Base-by-base conservation (phyloP, 345 rosid genomes). In the Triadica sebifera region DNA sequence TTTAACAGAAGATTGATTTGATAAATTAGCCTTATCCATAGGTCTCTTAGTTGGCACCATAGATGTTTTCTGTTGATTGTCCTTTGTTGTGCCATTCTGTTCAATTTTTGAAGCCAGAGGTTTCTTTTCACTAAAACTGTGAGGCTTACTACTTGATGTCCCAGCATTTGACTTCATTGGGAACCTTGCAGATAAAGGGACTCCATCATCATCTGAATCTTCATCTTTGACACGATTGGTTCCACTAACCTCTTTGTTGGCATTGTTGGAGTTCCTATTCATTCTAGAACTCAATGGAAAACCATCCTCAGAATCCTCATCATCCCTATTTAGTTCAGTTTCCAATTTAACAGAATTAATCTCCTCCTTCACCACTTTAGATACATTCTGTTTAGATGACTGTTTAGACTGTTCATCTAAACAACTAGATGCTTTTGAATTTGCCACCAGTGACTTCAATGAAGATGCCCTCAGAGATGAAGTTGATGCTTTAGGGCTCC, bases 181-280 rank as follows among this genome's bases (percentile, higher is more conserved):
- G 65, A 84, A 22, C 84, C 86, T 87, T 4, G 81, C 73, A 15
- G 93, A 85, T 75, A 96, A 78, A 62, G 97, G 91, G 71, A 72
- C 77, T 52, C 87, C 91, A 86, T 95, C 99, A 75, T 93, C 98
- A 77, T 91, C 98, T 25, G 95, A 86, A 72, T 87, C 93, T 38
- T 90, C 97, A 75, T 70, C 29, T 74, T 74, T 77, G 64, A 70
- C 77, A 72, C 61, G 70, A 67, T 15, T 64, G 70, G 76, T 76
- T 22, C 80, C 70, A 70, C 72, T 77, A 19, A 45, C 81, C 62
- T 71, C 86, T 79, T 86, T 84, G 19, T 66, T 80, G 69, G 71
- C 77, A 77, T 78, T 84, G 78, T 68, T 82, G 19, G 87, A 74
- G 56, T 70, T 86, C 52, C 83, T 87, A 74, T 81, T 87, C 22